A percentile compares a stretch with the other conserved stretches of the same genome.
These are phyloP conservation scores for Barnettozyma botsteinii DNA, from an alignment of 805 yeast genomes.

Conservation along the genomic window DNA sequence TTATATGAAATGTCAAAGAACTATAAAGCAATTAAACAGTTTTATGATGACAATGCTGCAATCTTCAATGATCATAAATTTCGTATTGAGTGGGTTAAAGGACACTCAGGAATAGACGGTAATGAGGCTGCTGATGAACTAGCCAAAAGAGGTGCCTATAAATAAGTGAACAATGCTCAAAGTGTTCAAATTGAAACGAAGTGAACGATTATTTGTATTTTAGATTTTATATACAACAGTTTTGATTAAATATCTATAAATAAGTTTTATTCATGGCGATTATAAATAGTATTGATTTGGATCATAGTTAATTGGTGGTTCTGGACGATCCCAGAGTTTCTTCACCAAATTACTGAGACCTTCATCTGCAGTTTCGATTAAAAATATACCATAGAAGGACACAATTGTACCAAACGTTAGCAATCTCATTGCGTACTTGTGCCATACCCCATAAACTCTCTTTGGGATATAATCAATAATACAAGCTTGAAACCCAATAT, in stretches of 20 bases:
- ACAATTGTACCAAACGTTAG: conserved; percentile 59
- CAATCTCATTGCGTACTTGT: conserved; percentile 52
- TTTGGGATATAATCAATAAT: conserved; percentile 73
- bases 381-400: conserved; percentile 66
- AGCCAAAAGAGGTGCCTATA: conserved; percentile 57
- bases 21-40: conserved; percentile 37
- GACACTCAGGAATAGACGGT: conserved; percentile 65
- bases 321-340: conserved; percentile 28
- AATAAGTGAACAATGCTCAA: neutral
- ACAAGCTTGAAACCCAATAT: conserved; percentile 71
- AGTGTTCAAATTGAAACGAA: neutral
- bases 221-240: neutral
- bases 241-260: neutral
- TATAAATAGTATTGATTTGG: conserved; percentile 8
- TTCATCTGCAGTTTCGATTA: conserved; percentile 58
- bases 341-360: conserved; percentile 50
- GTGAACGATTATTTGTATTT: neutral
- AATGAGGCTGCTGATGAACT: conserved; percentile 73
- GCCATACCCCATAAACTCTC: conserved; percentile 65
- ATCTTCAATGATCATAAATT: conserved; percentile 32
- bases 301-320: conserved; percentile 17
- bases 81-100: conserved; percentile 56
- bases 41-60: conserved; percentile 26
- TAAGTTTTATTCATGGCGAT: neutral
- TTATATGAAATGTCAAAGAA: conserved; percentile 32